These are phyloP conservation scores for Haberlea rhodopensis DNA, from an alignment of 257 asterid species.

Conservation along the genomic window DNA sequence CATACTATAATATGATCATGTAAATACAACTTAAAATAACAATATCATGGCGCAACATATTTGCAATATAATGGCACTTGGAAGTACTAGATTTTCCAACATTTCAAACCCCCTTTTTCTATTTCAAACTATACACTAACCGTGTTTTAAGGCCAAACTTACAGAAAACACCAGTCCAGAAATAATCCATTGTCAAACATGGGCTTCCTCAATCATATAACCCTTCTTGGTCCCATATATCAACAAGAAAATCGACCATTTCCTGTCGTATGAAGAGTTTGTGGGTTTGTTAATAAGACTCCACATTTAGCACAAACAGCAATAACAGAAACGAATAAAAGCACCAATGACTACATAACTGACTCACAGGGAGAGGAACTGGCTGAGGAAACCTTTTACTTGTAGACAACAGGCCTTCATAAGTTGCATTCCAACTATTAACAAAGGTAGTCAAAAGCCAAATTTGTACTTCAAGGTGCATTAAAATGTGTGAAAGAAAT, in stretches of 20 bases:
- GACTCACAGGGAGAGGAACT: constrained; percentile 70
- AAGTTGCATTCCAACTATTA: constrained; percentile 63
- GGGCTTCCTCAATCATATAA: constrained; percentile 40
- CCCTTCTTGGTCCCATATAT: constrained; percentile 78
- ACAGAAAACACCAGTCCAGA: background rate
- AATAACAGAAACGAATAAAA: background rate
- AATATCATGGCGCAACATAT: background rate
- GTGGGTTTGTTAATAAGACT: constrained; percentile 12
- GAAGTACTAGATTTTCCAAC: background rate
- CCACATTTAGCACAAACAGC: background rate
- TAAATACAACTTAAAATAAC: background rate
- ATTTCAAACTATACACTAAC: constrained; percentile 29
- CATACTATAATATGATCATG: too few species aligned
- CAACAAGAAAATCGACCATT: constrained; percentile 77
- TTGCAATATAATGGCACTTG: background rate
- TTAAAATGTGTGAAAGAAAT: background rate
- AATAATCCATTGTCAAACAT: background rate
- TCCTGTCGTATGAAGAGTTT: constrained; percentile 40
- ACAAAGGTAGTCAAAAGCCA: constrained; percentile 8
- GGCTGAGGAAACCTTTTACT: constrained; percentile 61
- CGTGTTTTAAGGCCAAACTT: constrained; percentile 21
- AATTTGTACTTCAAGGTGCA: background rate
- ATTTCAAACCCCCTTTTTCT: constrained; percentile 8
- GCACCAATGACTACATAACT: background rate
- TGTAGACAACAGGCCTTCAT: constrained; percentile 60